These are phyloP conservation scores for Aspergillus nanangensis DNA, from an alignment of 495 filamentous ascomycete genomes.

Conservation along the genomic window DNA sequence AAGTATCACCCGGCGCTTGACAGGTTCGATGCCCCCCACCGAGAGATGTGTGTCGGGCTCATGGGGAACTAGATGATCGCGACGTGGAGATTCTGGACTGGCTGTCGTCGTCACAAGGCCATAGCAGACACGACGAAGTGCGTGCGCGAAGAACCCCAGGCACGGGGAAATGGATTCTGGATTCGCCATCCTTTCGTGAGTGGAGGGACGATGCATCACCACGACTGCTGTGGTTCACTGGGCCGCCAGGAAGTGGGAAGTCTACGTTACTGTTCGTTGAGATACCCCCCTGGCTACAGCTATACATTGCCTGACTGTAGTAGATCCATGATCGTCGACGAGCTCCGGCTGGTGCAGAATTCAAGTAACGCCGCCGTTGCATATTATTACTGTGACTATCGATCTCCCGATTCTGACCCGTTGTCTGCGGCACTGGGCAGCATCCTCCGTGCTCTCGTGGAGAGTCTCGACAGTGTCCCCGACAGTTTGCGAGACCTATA, in stretches of 20 bases:
- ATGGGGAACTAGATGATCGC: background rate
- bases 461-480: background rate
- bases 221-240: constrained; percentile 2
- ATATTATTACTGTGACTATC: constrained; percentile 6
- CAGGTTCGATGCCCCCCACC: background rate
- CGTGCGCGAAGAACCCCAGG: constrained; percentile 1
- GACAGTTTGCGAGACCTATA: background rate
- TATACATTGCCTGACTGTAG: background rate
- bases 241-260: constrained; percentile 2
- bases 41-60: background rate
- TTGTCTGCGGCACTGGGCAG: background rate
- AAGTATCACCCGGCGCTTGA: background rate
- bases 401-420: background rate
- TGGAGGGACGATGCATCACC: background rate
- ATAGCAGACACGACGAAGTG: constrained; percentile 1
- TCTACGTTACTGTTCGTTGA: constrained; percentile 2
- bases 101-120: background rate
- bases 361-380: background rate
- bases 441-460: background rate
- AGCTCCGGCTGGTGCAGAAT: background rate
- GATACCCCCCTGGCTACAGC: background rate
- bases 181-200: background rate
- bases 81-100: constrained; percentile 7
- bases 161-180: constrained; percentile 1
- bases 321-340: constrained; percentile 1